phyloP scores from a whole-genome alignment of 1,284 basidiomycete genomes.

The Boletus smithii region DNA sequence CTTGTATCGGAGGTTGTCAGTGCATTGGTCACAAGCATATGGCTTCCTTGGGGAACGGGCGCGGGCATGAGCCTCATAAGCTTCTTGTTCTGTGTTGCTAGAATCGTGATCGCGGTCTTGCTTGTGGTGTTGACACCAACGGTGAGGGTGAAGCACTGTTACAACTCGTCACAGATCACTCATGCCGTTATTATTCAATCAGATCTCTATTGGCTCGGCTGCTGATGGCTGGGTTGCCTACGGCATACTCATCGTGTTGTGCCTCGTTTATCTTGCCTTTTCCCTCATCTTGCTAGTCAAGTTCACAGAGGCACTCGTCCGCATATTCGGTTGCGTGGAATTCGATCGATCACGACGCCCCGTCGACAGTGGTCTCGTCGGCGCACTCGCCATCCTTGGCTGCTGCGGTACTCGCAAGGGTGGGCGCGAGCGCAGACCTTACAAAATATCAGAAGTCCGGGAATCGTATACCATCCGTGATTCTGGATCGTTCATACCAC shows the following conservation, averaged over 20 bases:
- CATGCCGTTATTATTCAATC: slow-evolving; percentile 16
- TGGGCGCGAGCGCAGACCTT: slow-evolving; percentile 27
- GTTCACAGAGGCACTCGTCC: slow-evolving; percentile 75
- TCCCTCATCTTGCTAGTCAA: slow-evolving; percentile 82
- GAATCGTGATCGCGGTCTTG: slow-evolving; percentile 87
- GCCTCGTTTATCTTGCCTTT: slow-evolving; percentile 79
- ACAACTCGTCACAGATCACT: slow-evolving; percentile 7
- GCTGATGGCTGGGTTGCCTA: slow-evolving; percentile 91
- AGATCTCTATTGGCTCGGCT: slow-evolving; percentile 78
- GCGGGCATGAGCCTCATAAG: slow-evolving; percentile 94
- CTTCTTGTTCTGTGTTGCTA: slow-evolving; percentile 86
- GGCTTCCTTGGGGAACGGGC: slow-evolving; percentile 95
- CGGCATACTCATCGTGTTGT: slow-evolving; percentile 85
- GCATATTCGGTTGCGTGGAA: slow-evolving; percentile 75
- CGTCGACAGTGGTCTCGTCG: slow-evolving; percentile 82
- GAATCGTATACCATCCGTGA: slow-evolving; percentile 31
- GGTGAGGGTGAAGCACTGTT: slow-evolving; percentile 49
- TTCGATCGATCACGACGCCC: slow-evolving; percentile 83
- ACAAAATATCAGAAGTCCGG: slow-evolving; percentile 29
- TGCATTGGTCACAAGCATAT: slow-evolving; percentile 84
- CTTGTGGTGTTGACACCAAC: slow-evolving; percentile 85
- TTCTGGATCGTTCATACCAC: slow-evolving; percentile 46
- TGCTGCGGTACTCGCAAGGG: slow-evolving; percentile 63
- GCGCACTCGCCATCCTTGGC: slow-evolving; percentile 71
- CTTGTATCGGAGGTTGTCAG: slow-evolving; percentile 80